Evolutionary conservation across 352 stramenopile species (phyloP), one percentile per base, ranked within the genome.

Genomic region (Phytophthora pistaciae): DNA sequence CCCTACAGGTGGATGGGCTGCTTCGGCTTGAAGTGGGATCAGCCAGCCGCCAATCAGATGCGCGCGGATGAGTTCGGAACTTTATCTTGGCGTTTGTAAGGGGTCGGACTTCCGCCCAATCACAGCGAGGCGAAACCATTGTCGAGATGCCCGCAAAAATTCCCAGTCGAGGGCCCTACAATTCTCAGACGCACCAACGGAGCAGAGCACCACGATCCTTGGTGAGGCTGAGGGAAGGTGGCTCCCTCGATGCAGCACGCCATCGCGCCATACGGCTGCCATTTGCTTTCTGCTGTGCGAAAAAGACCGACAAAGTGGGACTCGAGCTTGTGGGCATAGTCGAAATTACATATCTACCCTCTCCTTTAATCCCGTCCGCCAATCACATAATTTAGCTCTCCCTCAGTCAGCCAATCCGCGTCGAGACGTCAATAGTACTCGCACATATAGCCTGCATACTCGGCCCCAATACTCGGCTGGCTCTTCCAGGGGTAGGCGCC

Each of bases 251-350:
- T 14, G 48, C 60, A 73, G 66, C 60, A 73, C 60, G 66, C 31
- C 66, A 72, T 16, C 38, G 27, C 58, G 60, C 66, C 60, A 73
- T 73, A 63, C 66, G 60, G 66, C 40, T 59, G 23, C 23, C 53
- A 69, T 69, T 73, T 64, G 60, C 42, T 54, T 64, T 69, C 60
- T 73, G 60, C 23, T 55, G 60, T 73, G 66, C 66, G 60, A 44
- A n/a, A 73, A 73, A 63, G 56, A 68, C 38, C 46, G 53, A 64
- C 59, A 20, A 18, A 55, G 59, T 68, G 59, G 66, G 40, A 68
- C 50, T 31, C 40, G 1, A 10, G 46, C 57, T 36, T 65, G 66
- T 64, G 59, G 66, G 14, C 60, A 14, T 7, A 8, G 3, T 25
- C 25, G 16, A 56, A 58, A 68, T 64, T 72, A 40, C 66, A 68